Percentiles rank a stretch among this genome's conserved stretches.
Conservation (phyloP, 164 flowering plant genomes). For the Chimonanthus salicifolius region DNA sequence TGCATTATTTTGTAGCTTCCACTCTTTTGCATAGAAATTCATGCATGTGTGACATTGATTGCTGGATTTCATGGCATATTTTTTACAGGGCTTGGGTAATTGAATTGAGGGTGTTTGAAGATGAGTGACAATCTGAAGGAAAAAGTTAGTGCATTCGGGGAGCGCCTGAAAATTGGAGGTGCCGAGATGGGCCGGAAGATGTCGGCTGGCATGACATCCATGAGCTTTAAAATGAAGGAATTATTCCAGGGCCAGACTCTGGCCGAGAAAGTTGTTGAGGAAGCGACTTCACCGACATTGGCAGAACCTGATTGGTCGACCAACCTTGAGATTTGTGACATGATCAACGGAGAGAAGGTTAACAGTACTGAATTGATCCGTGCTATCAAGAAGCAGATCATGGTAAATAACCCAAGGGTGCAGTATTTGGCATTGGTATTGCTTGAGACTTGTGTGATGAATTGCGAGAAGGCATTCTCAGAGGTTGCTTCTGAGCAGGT, state of each 20-base stretch:
- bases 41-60: not conserved
- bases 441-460: constrained; percentile 72
- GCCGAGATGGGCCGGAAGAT: constrained; percentile 77
- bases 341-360: constrained; percentile 70
- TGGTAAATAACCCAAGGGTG: constrained; percentile 61
- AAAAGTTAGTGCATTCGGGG: constrained; percentile 78
- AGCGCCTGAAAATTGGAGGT: constrained; percentile 78
- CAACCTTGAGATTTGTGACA: constrained; percentile 85
- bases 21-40: not conserved
- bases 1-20: not conserved
- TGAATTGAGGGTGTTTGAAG: constrained; percentile 7
- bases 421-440: constrained; percentile 71
- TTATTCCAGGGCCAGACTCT: constrained; percentile 80
- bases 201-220: constrained; percentile 75
- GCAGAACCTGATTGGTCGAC: constrained; percentile 93
- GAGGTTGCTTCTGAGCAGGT: constrained; percentile 93
- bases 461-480: constrained; percentile 87
- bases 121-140: constrained; percentile 94
- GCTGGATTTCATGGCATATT: not conserved
- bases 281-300: constrained; percentile 79
- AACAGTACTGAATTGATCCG: constrained; percentile 75
- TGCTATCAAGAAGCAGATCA: constrained; percentile 73
- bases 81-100: not conserved
- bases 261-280: constrained; percentile 78
- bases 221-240: constrained; percentile 94